A percentile compares a stretch with the other conserved stretches of the same genome.
Conservation (phyloP, 116 monocot genomes). For the Zostera marina region DNA sequence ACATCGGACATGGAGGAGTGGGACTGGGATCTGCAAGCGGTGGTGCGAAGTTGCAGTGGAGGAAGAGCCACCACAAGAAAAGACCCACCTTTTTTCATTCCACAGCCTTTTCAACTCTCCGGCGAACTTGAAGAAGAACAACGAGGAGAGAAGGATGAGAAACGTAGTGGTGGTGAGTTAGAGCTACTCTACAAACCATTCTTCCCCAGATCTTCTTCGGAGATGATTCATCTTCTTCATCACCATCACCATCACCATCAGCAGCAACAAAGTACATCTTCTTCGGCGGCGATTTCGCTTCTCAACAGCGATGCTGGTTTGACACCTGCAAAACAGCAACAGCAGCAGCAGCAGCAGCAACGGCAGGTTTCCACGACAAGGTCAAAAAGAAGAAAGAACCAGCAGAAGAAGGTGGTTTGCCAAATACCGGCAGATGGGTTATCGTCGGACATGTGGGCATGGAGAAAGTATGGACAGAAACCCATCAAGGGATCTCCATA, state of each 20-base stretch:
- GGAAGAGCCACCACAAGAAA: background rate
- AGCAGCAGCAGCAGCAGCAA: background rate
- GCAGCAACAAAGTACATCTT: background rate
- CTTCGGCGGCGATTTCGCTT: background rate
- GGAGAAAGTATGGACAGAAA: slow-evolving; percentile 82
- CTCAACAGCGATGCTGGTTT: background rate
- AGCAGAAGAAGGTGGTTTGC: slow-evolving; percentile 56
- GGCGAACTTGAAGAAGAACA: background rate
- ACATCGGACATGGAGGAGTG: slow-evolving; percentile 13
- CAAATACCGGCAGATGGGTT: slow-evolving; percentile 39
- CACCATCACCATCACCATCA: background rate
- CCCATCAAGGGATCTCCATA: slow-evolving; percentile 77
- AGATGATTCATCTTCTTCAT: background rate
- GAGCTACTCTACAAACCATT: slow-evolving; percentile 57
- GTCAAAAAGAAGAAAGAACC: slow-evolving; percentile 52
- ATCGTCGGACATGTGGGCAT: slow-evolving; percentile 63
- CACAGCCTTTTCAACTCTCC: background rate
- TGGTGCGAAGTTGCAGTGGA: slow-evolving; percentile 36
- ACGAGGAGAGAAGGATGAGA: background rate
- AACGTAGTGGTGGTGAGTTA: slow-evolving; percentile 16
- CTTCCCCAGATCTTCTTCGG: slow-evolving; percentile 9
- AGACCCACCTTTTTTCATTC: slow-evolving; percentile 15
- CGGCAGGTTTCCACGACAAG: slow-evolving; percentile 5
- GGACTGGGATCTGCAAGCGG: slow-evolving; percentile 63
- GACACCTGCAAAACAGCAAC: background rate